phyloP scores from a whole-genome alignment of 2,329 filamentous ascomycete species.

The Fusarium circinatum region DNA sequence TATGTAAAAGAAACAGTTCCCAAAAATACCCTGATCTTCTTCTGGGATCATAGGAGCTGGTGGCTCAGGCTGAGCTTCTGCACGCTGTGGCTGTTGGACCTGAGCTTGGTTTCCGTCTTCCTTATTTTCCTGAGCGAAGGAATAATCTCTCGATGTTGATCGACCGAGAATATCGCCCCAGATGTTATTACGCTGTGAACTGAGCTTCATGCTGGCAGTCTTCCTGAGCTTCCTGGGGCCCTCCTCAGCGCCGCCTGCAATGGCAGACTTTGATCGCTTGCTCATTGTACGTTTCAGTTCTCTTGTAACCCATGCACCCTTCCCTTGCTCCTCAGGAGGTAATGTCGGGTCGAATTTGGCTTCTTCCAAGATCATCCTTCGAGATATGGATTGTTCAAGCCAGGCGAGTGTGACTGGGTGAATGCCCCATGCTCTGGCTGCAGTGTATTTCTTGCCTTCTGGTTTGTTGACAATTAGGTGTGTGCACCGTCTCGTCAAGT shows the following conservation, averaged over 20 bases:
- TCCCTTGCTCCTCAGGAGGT: conserved; percentile 76
- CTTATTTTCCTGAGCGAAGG: conserved; percentile 43
- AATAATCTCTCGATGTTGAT: conserved; percentile 50
- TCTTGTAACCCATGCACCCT: conserved; percentile 75
- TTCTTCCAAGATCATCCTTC: conserved; percentile 93
- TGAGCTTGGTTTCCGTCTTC: conserved; percentile 10
- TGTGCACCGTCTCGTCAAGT: conserved; percentile 86
- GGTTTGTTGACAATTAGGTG: conserved; percentile 85
- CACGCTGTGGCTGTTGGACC: conserved; percentile 8
- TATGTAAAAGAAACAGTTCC: conserved; percentile 67
- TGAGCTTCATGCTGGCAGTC: conserved; percentile 85
- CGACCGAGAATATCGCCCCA: conserved; percentile 86
- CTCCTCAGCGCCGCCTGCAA: conserved; percentile 58
- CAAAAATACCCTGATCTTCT: conserved; percentile 58
- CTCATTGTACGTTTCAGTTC: conserved; percentile 60
- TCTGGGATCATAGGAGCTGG: conserved; percentile 21
- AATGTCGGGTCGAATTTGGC: conserved; percentile 81
- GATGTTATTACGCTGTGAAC: conserved; percentile 81
- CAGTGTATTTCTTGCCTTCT: conserved; percentile 88
- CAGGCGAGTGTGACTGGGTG: conserved; percentile 84
- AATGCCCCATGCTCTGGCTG: conserved; percentile 85
- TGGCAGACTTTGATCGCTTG: conserved; percentile 68
- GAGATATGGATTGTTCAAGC: conserved; percentile 82
- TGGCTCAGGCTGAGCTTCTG: conserved; percentile 11
- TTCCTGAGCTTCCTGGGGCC: conserved; percentile 85